Evolutionary conservation across 2,329 filamentous ascomycete species (phyloP).

Genomic region (Didymella pomorum): DNA sequence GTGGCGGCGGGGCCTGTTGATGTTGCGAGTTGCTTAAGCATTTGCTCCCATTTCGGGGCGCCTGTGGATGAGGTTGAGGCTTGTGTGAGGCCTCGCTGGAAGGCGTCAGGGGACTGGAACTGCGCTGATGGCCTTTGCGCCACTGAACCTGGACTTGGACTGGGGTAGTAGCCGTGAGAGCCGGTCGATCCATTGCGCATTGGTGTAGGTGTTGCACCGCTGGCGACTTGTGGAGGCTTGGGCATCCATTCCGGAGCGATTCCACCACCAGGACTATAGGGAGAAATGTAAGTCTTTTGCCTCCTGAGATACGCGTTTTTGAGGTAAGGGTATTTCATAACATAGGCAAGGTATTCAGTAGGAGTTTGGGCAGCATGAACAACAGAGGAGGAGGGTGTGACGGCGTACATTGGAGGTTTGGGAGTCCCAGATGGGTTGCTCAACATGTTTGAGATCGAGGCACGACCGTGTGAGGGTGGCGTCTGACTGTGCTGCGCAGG

Average conservation of each 20-base stretch:
- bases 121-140: slow-evolving; percentile 45
- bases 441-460: slow-evolving; percentile 44
- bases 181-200: slow-evolving; percentile 17
- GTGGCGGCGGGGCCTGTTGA: slow-evolving; percentile 25
- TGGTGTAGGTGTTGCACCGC: slow-evolving; percentile 8
- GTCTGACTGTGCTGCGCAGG: slow-evolving; percentile 23
- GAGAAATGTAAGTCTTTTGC: slow-evolving; percentile 57
- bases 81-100: slow-evolving; percentile 52
- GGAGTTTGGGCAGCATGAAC: slow-evolving; percentile 47
- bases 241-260: slow-evolving; percentile 54
- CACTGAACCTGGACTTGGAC: slow-evolving; percentile 6
- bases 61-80: slow-evolving; percentile 31
- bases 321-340: slow-evolving; percentile 57
- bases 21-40: slow-evolving; percentile 44
- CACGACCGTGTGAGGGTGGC: slow-evolving; percentile 35
- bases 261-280: slow-evolving; percentile 54
- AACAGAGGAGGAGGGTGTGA: slow-evolving; percentile 47
- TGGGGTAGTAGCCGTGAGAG: slow-evolving; percentile 17
- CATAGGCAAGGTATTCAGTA: slow-evolving; percentile 53
- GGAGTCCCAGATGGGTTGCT: slow-evolving; percentile 42
- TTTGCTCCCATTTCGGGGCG: slow-evolving; percentile 45
- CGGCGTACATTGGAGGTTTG: slow-evolving; percentile 51
- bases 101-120: slow-evolving; percentile 56
- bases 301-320: slow-evolving; percentile 55
- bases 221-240: slow-evolving; percentile 25